Evolutionary conservation across 2,329 filamentous ascomycete species (phyloP).

Genomic region (Pseudogymnoascus sp.): DNA sequence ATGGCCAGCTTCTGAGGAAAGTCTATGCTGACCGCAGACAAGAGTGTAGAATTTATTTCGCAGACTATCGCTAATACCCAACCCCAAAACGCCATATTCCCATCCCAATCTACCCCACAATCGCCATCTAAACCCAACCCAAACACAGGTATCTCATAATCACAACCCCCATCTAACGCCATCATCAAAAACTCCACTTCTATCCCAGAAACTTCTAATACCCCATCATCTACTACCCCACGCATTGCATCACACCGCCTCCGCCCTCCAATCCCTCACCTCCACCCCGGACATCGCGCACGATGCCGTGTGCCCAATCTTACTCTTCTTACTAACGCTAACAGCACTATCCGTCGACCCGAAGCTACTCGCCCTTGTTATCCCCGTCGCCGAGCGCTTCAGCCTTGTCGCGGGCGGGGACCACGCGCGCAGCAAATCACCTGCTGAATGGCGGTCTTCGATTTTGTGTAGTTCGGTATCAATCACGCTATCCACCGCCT

Average conservation of each 20-base stretch:
- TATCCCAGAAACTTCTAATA: background rate
- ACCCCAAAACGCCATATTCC: slow-evolving; percentile 7
- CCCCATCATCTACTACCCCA: background rate
- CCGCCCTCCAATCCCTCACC: slow-evolving; percentile 21
- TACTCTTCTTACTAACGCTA: background rate
- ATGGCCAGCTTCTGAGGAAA: background rate
- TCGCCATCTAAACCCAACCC: slow-evolving; percentile 8
- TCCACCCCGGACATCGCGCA: slow-evolving; percentile 21
- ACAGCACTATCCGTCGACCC: slow-evolving; percentile 30
- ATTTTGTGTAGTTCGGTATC: background rate
- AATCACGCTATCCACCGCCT: slow-evolving; percentile 20
- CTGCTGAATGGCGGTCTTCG: slow-evolving; percentile 33
- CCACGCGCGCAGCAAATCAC: slow-evolving; percentile 33
- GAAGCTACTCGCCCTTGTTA: slow-evolving; percentile 41
- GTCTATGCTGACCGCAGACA: background rate
- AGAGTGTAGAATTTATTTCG: background rate
- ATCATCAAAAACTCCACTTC: slow-evolving; percentile 11
- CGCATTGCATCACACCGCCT: slow-evolving; percentile 22
- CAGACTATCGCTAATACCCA: background rate
- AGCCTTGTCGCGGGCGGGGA: slow-evolving; percentile 25
- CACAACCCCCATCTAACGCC: background rate
- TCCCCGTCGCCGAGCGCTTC: slow-evolving; percentile 46
- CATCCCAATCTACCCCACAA: slow-evolving; percentile 6
- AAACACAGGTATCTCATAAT: background rate
- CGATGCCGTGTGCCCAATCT: slow-evolving; percentile 1